phyloP scores from a whole-genome alignment of 352 stramenopile species.

The Globisporangium echinulatum region DNA sequence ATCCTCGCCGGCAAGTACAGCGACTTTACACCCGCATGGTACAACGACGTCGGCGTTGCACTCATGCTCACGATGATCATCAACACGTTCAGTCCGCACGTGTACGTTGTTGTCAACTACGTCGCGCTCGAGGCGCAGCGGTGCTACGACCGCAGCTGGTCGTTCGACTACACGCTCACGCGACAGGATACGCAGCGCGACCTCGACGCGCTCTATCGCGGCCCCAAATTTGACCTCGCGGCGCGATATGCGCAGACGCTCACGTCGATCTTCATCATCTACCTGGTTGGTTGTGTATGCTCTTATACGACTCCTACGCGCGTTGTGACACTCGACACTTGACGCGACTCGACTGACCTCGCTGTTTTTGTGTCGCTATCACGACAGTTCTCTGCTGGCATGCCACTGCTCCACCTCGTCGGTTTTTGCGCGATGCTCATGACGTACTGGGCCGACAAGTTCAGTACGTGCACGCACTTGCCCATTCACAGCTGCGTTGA shows the following conservation, averaged over 20 bases:
- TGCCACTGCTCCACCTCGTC: conserved; percentile 72
- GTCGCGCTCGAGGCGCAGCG: conserved; percentile 39
- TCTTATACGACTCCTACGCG: neutral
- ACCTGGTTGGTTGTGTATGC: conserved; percentile 32
- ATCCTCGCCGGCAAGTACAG: conserved; percentile 70
- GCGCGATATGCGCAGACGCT: conserved; percentile 68
- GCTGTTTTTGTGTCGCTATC: neutral
- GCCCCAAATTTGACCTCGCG: conserved; percentile 73
- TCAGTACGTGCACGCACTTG: conserved; percentile 40
- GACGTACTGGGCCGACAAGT: conserved; percentile 85
- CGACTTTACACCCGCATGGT: conserved; percentile 74
- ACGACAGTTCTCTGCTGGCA: conserved; percentile 66
- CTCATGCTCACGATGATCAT: conserved; percentile 84
- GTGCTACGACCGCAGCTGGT: conserved; percentile 53
- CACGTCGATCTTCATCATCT: conserved; percentile 77
- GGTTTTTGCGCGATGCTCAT: conserved; percentile 66
- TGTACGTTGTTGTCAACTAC: conserved; percentile 56
- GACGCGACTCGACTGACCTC: too few relatives aligned
- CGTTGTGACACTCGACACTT: neutral
- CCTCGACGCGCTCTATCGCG: conserved; percentile 66
- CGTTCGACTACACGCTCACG: conserved; percentile 57
- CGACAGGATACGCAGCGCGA: conserved; percentile 81
- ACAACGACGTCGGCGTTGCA: conserved; percentile 68
- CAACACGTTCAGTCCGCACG: conserved; percentile 68
- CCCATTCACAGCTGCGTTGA: too few relatives aligned